Evolutionary conservation across 2,329 filamentous ascomycete genomes (phyloP).

Genomic region (Juglanconis sp.): DNA sequence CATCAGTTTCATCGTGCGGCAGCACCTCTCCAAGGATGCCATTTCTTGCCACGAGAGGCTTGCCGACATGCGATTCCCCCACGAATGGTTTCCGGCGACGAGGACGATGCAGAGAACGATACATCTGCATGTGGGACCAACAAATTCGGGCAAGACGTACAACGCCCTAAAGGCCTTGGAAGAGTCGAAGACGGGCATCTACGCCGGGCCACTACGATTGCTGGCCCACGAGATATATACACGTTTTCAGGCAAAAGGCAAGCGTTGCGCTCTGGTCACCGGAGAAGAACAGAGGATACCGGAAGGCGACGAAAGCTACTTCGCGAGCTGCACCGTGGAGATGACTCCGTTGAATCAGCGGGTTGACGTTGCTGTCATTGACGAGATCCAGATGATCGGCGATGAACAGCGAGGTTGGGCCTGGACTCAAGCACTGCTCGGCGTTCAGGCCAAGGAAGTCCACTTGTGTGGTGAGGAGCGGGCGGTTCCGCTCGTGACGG

Average conservation of each 20-base stretch:
- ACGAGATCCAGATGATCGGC: conserved; percentile 98
- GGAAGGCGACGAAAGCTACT: conserved; percentile 51
- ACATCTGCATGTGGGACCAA: conserved; percentile 92
- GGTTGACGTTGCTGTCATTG: conserved; percentile 90
- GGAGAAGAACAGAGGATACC: conserved; percentile 83
- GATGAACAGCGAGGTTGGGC: conserved; percentile 80
- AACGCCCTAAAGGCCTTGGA: conserved; percentile 85
- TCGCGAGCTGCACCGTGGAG: conserved; percentile 89
- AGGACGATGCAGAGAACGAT: conserved; percentile 76
- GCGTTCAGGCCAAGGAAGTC: conserved; percentile 81
- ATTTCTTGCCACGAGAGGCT: conserved; percentile 60
- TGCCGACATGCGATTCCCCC: conserved; percentile 82
- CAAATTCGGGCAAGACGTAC: conserved; percentile 98
- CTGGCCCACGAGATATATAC: conserved; percentile 93
- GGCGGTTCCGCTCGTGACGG: conserved; percentile 72
- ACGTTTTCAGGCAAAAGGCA: conserved; percentile 76
- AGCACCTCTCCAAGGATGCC: conserved; percentile 53
- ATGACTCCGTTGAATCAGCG: conserved; percentile 61
- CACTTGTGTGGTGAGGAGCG: conserved; percentile 92
- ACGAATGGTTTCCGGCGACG: conserved; percentile 89
- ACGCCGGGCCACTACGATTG: conserved; percentile 83
- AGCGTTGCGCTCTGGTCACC: conserved; percentile 76
- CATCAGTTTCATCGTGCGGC: conserved; percentile 59
- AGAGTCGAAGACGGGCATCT: conserved; percentile 71
- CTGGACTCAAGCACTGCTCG: conserved; percentile 89